phyloP scores from a whole-genome alignment of 139 green algal species.

The Volvox africanus region DNA sequence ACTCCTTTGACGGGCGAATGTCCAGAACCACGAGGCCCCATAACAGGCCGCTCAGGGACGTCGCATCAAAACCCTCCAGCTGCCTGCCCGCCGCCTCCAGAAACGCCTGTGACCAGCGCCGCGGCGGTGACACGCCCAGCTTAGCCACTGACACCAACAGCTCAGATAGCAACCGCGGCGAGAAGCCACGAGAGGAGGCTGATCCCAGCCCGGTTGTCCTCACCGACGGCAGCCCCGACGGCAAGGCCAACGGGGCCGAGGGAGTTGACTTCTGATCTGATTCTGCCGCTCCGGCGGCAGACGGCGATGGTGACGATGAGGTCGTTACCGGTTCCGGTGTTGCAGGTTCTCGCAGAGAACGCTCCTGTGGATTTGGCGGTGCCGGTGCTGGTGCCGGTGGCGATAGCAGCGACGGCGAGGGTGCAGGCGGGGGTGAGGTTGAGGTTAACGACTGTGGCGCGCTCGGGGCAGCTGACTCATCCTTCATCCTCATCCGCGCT shows the following conservation, averaged over 20 bases:
- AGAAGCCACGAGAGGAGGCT: not conserved
- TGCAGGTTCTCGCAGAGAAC: not conserved
- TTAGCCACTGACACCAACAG: conserved; percentile 22
- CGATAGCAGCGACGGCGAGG: too few species aligned
- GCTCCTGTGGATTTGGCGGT: too few species aligned
- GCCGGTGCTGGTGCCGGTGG: too few species aligned
- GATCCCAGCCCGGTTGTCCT: not conserved
- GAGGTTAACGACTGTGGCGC: too few species aligned
- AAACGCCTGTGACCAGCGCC: not conserved
- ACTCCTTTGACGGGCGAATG: not conserved
- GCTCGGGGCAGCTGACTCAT: too few species aligned
- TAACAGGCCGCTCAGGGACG: not conserved
- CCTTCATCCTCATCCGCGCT: not conserved
- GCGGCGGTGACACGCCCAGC: conserved; percentile 2
- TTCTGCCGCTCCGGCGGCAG: not conserved
- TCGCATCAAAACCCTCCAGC: not conserved
- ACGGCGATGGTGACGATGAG: not conserved
- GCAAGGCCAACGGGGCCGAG: not conserved
- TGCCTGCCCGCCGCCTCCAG: not conserved
- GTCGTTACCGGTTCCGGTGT: not conserved
- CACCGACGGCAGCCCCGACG: not conserved
- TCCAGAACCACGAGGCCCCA: conserved; percentile 40
- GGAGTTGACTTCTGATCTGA: not conserved
- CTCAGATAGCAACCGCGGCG: conserved; percentile 16
- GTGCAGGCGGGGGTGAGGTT: too few species aligned